Evolutionary conservation across 2,329 filamentous ascomycete species (phyloP).

Genomic region (Phyllosticta citrichinensis): DNA sequence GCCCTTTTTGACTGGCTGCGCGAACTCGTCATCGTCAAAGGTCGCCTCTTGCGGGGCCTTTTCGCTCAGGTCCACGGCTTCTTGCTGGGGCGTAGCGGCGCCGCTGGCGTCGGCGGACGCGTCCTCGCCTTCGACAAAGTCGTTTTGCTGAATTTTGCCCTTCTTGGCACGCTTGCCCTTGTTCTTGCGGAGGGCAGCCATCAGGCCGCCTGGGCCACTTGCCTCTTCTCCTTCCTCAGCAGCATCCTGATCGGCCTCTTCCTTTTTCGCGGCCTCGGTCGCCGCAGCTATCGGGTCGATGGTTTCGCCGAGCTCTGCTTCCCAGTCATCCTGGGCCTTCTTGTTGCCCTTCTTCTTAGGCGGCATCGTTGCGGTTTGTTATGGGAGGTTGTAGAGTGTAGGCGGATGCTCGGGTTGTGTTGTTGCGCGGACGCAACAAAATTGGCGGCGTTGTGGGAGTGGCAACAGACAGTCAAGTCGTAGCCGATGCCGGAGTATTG

Average conservation of each 20-base stretch:
- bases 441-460: not conserved
- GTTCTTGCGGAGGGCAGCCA: conserved; percentile 39
- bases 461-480: not conserved
- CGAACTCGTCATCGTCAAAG: conserved; percentile 70
- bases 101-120: conserved; percentile 35
- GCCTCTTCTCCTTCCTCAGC: conserved; percentile 39
- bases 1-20: conserved; percentile 62
- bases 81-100: conserved; percentile 15
- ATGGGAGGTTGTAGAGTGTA: not conserved
- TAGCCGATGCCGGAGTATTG: not conserved
- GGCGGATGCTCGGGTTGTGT: not conserved
- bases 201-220: conserved; percentile 37
- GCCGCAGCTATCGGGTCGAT: conserved; percentile 51
- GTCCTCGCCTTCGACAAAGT: conserved; percentile 61
- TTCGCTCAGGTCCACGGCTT: conserved; percentile 37
- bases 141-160: conserved; percentile 61
- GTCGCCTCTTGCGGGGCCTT: conserved; percentile 75
- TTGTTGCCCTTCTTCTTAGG: conserved; percentile 90
- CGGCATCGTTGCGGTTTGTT: conserved; percentile 51
- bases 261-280: conserved; percentile 17
- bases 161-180: conserved; percentile 72
- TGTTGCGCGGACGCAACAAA: not conserved
- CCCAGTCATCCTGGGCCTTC: conserved; percentile 82
- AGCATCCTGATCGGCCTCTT: conserved; percentile 32
- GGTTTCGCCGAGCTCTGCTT: conserved; percentile 77